Conservation (phyloP, 805 yeast genomes). For the Starmerella stellata region DNA sequence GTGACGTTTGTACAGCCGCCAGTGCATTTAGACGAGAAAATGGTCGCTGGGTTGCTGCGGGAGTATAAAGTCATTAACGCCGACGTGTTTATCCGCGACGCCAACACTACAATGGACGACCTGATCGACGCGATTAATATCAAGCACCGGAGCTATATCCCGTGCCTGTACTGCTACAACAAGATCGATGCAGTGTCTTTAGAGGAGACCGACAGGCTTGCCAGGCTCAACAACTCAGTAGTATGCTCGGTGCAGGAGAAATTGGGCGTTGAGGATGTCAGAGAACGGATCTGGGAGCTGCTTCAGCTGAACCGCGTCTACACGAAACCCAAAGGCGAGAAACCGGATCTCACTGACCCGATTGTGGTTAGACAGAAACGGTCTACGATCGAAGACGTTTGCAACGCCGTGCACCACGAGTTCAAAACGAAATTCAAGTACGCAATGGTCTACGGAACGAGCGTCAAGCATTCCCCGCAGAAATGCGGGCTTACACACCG, state of each 20-base stretch:
- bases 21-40: slow-evolving; percentile 59
- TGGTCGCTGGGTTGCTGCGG: slow-evolving; percentile 55
- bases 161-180: slow-evolving; percentile 84
- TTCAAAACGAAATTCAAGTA: slow-evolving; percentile 82
- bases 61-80: slow-evolving; percentile 87
- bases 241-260: slow-evolving; percentile 86
- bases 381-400: slow-evolving; percentile 67
- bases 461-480: slow-evolving; percentile 90
- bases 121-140: slow-evolving; percentile 83
- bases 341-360: slow-evolving; percentile 74
- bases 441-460: slow-evolving; percentile 91
- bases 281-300: slow-evolving; percentile 87
- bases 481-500: slow-evolving; percentile 78
- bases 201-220: slow-evolving; percentile 84
- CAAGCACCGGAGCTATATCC: slow-evolving; percentile 69
- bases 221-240: slow-evolving; percentile 79
- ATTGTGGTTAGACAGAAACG: slow-evolving; percentile 64
- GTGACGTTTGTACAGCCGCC: slow-evolving; percentile 69
- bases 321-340: slow-evolving; percentile 66
- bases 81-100: slow-evolving; percentile 79
- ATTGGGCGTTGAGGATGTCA: slow-evolving; percentile 69
- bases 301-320: slow-evolving; percentile 60
- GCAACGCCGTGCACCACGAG: slow-evolving; percentile 83
- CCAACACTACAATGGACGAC: slow-evolving; percentile 76
- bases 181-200: slow-evolving; percentile 88